These are phyloP conservation scores for Fraxinus anomala DNA, from an alignment of 257 asterid species.

Conservation along the genomic window DNA sequence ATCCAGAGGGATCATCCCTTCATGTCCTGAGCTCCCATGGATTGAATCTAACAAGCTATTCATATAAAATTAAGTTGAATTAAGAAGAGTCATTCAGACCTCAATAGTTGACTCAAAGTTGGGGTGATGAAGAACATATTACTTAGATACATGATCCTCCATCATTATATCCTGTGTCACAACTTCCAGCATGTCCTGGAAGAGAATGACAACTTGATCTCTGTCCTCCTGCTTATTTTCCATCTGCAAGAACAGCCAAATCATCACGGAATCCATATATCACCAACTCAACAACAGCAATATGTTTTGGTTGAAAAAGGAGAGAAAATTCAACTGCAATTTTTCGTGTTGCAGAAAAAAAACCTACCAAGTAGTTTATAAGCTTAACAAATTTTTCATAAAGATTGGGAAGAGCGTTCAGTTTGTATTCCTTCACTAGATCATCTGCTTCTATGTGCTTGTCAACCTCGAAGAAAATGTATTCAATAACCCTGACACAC, in stretches of 20 bases:
- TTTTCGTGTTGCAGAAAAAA: conserved; percentile 9
- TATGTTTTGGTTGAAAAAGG: conserved; percentile 10
- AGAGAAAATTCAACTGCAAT: conserved; percentile 8
- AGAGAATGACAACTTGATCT: conserved; percentile 96
- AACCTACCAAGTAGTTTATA: conserved; percentile 87
- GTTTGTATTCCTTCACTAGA: conserved; percentile 61
- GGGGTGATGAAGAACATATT: conserved; percentile 31
- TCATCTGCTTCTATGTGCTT: conserved; percentile 65
- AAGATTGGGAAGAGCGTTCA: conserved; percentile 83
- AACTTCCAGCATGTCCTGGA: conserved; percentile 99
- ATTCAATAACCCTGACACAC: conserved; percentile 74
- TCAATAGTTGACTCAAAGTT: conserved; percentile 20
- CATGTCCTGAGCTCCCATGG: conserved; percentile 80
- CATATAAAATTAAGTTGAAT: conserved; percentile 26
- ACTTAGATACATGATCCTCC: conserved; percentile 92
- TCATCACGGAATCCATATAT: conserved; percentile 25
- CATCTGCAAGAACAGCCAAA: conserved; percentile 53
- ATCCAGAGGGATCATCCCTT: conserved; percentile 83
- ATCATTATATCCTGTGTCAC: conserved; percentile 93
- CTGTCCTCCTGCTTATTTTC: conserved; percentile 88
- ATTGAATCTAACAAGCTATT: conserved; percentile 84
- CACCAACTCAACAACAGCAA: conserved; percentile 14
- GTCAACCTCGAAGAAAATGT: conserved; percentile 83
- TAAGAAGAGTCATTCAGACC: conserved; percentile 24
- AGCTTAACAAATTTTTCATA: conserved; percentile 89